A percentile compares a stretch with the other conserved stretches of the same genome.
Evolutionary conservation across 192 early-diverging fungal genomes (phyloP).

Genomic region (Linnemannia zychae): DNA sequence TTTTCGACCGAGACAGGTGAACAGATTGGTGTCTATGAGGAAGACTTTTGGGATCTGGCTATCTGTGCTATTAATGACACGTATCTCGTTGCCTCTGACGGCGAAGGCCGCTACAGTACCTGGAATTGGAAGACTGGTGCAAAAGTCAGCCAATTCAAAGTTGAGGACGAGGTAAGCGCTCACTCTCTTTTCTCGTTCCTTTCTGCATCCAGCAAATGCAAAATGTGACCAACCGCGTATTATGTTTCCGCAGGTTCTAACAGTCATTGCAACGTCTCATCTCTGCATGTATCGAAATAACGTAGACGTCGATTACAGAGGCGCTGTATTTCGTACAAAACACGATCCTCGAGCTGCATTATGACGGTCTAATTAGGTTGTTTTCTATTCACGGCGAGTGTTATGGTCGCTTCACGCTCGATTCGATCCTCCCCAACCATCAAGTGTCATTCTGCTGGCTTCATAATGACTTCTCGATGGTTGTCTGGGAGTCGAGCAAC

Average conservation of each 20-base stretch:
- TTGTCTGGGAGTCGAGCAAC: conserved; percentile 52
- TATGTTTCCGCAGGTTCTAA: not conserved
- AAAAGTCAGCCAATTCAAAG: conserved; percentile 44
- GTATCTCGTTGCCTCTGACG: conserved; percentile 42
- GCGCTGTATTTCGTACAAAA: conserved; percentile 44
- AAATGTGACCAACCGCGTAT: not conserved
- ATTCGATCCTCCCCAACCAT: conserved; percentile 48
- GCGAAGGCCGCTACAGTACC: conserved; percentile 36
- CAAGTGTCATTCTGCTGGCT: conserved; percentile 55
- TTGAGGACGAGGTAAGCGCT: conserved; percentile 33
- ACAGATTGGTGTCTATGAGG: conserved; percentile 43
- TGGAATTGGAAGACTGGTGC: conserved; percentile 48
- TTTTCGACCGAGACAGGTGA: conserved; percentile 51
- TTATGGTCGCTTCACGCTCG: conserved; percentile 46
- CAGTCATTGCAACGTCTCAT: not conserved
- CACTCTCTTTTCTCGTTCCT: not conserved
- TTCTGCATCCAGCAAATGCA: no score
- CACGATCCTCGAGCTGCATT: conserved; percentile 51
- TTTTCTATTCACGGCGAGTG: conserved; percentile 52
- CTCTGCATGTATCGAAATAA: not conserved
- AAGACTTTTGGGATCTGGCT: conserved; percentile 49
- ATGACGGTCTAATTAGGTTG: conserved; percentile 44
- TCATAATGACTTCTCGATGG: conserved; percentile 54
- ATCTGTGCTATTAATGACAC: conserved; percentile 47
- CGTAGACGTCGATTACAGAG: conserved; percentile 40